Evolutionary conservation across 257 asterid species (phyloP), one percentile per base, ranked within the genome.

Genomic region (Scutellaria baicalensis): DNA sequence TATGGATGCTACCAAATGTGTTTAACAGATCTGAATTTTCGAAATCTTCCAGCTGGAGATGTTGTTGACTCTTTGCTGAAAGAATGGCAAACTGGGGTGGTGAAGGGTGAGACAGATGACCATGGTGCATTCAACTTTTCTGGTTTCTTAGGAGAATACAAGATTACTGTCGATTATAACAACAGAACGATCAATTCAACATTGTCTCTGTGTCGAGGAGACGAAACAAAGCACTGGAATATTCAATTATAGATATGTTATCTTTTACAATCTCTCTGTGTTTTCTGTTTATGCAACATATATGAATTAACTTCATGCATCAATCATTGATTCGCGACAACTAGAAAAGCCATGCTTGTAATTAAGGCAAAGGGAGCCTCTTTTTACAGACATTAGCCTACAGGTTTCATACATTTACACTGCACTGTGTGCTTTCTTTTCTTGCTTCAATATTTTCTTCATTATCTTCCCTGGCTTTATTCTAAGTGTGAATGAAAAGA

Each of bases 1-100:
- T 11, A 55, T 0, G 89, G 89, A 12, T 84, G 92, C 77, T 84
- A 80, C 50, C 75, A 72, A 51, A 84, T 86, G 89, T 88, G 92
- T 64, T 62, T 88, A 7, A 85, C 87, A 0, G 86, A 88, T 39
- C 48, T 69, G 68, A 7, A 63, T 38, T 72, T 88, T 18, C 73
- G 33, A 0, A 84, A 88, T 62, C 80, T 85, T 0, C 90, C 89
- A 4, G 72, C 87, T 9, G 95, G 95, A 1, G 78, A 75, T 31
- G 72, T 59, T 6, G 85, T 88, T 0, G 92, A 86, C 62, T 31
- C 33, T 3, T 72, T 84, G 65, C 75, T 86, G 43, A 71, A 77
- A 62, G 93, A 88, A 69, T 88, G 95, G 90, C 78, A 75, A 69
- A 86, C 85, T 42, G 83, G 80, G 50, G 47, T 58, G 11, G 68